Evolutionary conservation across 1,284 basidiomycete genomes (phyloP).

Genomic region (Schizopora paradoxa): DNA sequence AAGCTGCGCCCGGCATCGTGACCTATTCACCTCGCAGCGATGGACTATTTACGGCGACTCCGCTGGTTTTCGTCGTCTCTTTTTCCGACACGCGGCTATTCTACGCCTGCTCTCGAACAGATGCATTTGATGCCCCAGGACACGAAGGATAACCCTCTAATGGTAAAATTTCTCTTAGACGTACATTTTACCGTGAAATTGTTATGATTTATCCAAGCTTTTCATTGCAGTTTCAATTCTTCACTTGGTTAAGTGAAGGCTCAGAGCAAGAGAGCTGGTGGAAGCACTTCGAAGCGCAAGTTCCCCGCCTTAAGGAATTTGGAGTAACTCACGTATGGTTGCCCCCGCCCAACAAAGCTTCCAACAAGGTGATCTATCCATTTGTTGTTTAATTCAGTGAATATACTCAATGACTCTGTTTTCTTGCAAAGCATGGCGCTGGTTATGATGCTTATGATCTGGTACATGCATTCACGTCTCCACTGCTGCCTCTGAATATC

Average conservation of each 20-base stretch:
- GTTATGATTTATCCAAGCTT: neutral
- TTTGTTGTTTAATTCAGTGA: neutral
- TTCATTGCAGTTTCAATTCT: constrained; percentile 66
- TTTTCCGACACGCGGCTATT: no score
- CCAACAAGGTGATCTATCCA: constrained; percentile 39
- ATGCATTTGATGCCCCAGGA: constrained; percentile 55
- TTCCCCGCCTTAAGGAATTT: constrained; percentile 63
- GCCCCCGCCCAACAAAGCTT: constrained; percentile 74
- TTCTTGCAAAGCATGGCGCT: constrained; percentile 45
- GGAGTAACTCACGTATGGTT: constrained; percentile 85
- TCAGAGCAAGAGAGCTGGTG: constrained; percentile 67
- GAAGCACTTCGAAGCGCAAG: constrained; percentile 72
- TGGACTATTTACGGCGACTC: no score
- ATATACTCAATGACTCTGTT: neutral
- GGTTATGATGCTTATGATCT: constrained; percentile 81
- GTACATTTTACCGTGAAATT: no score
- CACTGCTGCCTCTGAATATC: neutral
- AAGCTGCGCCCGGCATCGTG: no score
- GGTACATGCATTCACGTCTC: constrained; percentile 33
- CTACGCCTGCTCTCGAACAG: constrained; percentile 40
- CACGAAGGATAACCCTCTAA: constrained; percentile 48
- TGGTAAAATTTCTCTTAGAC: constrained; percentile 57
- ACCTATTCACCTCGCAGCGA: no score
- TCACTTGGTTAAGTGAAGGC: constrained; percentile 69
- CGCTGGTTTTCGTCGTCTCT: constrained; percentile 1